Evolutionary conservation across 1,139 yeast genomes (phyloP), one percentile per base, ranked within the genome.

Genomic region (Hyphopichia burtonii): DNA sequence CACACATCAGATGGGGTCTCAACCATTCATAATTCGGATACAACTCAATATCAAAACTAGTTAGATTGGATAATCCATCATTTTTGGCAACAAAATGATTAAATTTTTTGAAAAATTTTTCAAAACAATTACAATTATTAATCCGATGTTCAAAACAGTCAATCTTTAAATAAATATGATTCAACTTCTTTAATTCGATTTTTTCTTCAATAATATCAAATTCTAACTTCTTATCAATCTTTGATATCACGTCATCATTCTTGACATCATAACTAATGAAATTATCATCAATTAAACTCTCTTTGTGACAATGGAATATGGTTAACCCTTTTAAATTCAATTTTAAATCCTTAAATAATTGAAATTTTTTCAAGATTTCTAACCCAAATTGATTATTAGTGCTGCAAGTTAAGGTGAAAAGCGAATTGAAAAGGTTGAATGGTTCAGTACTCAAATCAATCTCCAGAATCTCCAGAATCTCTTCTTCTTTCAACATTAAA

Each of bases 21-120:
- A 66, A 50, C 74, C 75, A 69, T 41, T 68, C 73, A 25, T 58
- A 44, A 41, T 60, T 63, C n/a, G 72, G 71, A 44, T 59, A 66
- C 28, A 64, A 53, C 46, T 65, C 71, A 34, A 67, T 44, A 44
- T 63, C 68, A 39, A 68, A 61, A 40, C 59, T 59, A 9, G 34
- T 41, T 38, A 69, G 52, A 40, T 65, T 64, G 9, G 71, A 71
- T 37, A 68, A 51, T 0, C 72, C 72, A 25, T 45, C 47, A 46
- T 66, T 46, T 1, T 41, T 15, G 2, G 34, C 37, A 11, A 65
- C 52, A 46, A 46, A 66, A 2, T 39, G 19, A 0, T 65, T 46
- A 16, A 68, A 59, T 31, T 66, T 63, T 14, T 54, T 47, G 48
- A 66, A 65, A 42, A 69, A 69, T 2, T 44, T 47, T n/a, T 56